These are phyloP conservation scores for Yamadazyma kitorensis DNA, from an alignment of 805 yeast genomes.

Conservation along the genomic window DNA sequence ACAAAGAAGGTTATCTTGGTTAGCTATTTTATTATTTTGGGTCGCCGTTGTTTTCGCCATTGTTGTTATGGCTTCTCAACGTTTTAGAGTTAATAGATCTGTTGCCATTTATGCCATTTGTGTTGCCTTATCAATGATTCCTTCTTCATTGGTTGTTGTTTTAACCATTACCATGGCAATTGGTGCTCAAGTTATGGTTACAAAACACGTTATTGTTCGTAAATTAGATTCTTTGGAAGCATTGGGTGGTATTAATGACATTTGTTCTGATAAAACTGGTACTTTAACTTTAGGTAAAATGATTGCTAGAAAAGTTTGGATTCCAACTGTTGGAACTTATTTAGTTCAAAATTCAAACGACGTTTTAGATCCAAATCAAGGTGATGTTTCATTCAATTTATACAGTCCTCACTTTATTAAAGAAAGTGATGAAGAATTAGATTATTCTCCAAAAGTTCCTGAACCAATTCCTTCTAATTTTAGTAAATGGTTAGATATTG, in stretches of 20 bases:
- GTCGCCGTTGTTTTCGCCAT: conserved; percentile 85
- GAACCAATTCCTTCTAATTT: conserved; percentile 24
- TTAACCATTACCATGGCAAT: conserved; percentile 85
- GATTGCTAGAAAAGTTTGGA: conserved; percentile 69
- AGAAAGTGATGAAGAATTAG: conserved; percentile 37
- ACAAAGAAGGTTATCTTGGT: conserved; percentile 69
- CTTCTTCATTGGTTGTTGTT: conserved; percentile 76
- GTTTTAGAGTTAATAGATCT: conserved; percentile 67
- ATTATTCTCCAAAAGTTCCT: conserved; percentile 18
- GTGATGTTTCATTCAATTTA: conserved; percentile 38
- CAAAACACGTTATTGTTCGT: conserved; percentile 68
- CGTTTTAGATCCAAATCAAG: conserved; percentile 63
- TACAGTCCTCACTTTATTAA: conserved; percentile 35
- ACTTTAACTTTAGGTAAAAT: conserved; percentile 78
- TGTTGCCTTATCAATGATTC: conserved; percentile 79
- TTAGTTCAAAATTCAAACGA: conserved; percentile 53
- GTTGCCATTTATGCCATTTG: conserved; percentile 89
- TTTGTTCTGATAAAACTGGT: conserved; percentile 83
- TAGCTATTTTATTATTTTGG: conserved; percentile 68
- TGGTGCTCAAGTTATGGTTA: conserved; percentile 72
- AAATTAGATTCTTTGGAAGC: conserved; percentile 78
- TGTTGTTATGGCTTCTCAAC: conserved; percentile 82
- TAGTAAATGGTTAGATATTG: conserved; percentile 55
- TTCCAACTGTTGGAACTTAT: conserved; percentile 60
- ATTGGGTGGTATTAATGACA: conserved; percentile 73